Evolutionary conservation across 1,284 basidiomycete species (phyloP).

Genomic region (Ceratobasidium sp.): DNA sequence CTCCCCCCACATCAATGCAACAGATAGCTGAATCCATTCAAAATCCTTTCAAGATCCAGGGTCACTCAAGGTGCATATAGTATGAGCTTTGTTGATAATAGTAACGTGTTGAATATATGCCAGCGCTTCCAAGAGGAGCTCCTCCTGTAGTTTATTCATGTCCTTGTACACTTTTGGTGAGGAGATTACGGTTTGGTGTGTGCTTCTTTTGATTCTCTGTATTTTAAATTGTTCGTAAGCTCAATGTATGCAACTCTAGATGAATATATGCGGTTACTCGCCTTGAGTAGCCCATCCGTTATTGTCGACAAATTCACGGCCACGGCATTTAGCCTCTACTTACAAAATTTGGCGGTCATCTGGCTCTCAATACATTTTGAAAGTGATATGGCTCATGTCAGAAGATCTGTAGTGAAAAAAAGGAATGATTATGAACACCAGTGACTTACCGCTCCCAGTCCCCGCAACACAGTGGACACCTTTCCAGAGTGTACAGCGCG

Average conservation of each 20-base stretch:
- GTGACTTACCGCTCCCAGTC: constrained; percentile 14
- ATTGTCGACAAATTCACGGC: not conserved
- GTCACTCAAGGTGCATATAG: no score
- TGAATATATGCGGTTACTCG: not conserved
- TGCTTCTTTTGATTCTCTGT: no score
- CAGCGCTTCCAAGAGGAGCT: no score
- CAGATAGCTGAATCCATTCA: no score
- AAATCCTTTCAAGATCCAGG: no score
- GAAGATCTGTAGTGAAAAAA: not conserved
- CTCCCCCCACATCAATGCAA: no score
- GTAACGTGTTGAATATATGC: no score
- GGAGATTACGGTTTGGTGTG: no score
- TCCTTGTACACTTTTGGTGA: no score
- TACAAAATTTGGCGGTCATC: not conserved
- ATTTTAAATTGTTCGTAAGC: no score
- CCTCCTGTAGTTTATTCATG: no score
- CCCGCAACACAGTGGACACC: constrained; percentile 5
- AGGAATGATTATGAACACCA: not conserved
- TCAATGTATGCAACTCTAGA: not conserved
- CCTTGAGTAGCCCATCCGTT: not conserved
- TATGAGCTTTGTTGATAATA: no score
- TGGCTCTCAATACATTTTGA: constrained; percentile 2
- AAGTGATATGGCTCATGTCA: constrained; percentile 1
- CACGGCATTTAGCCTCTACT: not conserved
- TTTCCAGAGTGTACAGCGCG: not conserved